Evolutionary conservation across 2,329 filamentous ascomycete genomes (phyloP), one percentile per base, ranked within the genome.

Genomic region (Calonectria montana): DNA sequence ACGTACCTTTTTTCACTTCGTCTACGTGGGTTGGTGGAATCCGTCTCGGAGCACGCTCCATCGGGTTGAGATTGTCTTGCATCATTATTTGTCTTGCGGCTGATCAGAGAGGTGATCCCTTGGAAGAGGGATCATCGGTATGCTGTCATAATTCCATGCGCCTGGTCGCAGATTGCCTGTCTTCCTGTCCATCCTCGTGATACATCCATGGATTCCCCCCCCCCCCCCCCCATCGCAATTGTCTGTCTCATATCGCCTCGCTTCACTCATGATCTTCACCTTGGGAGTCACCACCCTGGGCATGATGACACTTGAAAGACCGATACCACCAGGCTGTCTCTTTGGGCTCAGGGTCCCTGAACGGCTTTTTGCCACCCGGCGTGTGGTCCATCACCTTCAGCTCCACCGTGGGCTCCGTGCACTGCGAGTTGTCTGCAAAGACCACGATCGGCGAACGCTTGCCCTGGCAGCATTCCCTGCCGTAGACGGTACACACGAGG

Each of bases 51-150:
- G 53, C 53, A 57, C 53, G 31, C 53, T 31, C 53, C 53, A 57
- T 57, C 53, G 53, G 53, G 63, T 31, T 27, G 63, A 65, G 31
- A 29, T 65, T 65, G 63, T 65, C 63, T 67, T 67, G 50, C 23
- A 67, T 21, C 43, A 59, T 59, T 55, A 57, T 55, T 57, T 59
- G 53, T 55, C 21, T 53, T 55, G 47, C 43, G 47, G 63, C 47
- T 53, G 45, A 65, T 65, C 63, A 39, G 25, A 39, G 25, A 25
- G 63, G 23, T 31, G 21, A 55, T 55, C 63, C 29, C 45, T 65
- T 9, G 31, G 29, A 8, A 15, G 31, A 53, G 63, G n/a, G 47
- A 50, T 65, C 63, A 65, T 55, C n/a, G 45, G 37, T 41, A 27
- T 50, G 43, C 62, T 47, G 31, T 65, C 62, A 65, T 25, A 12